These are phyloP conservation scores for Paramyrothecium roridum DNA, from an alignment of 2,329 filamentous ascomycete species.

Conservation along the genomic window DNA sequence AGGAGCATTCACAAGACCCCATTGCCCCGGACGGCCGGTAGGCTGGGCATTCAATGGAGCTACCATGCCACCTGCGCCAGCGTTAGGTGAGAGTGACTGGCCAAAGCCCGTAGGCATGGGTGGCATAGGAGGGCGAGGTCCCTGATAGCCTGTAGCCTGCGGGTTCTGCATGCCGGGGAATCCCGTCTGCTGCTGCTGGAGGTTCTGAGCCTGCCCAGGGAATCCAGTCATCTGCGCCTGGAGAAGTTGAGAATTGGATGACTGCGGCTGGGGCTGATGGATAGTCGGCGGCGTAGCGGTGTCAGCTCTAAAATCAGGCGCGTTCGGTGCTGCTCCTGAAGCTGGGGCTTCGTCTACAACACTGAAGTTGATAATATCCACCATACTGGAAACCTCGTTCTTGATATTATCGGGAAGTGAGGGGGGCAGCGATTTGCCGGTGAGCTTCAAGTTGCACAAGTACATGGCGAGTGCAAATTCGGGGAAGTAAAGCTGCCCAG, in stretches of 20 bases:
- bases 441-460: constrained; percentile 89
- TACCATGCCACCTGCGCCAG: constrained; percentile 51
- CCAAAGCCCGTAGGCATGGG: constrained; percentile 64
- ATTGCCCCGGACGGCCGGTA: constrained; percentile 88
- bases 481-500: constrained; percentile 92
- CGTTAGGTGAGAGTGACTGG: constrained; percentile 47
- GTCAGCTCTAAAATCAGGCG: constrained; percentile 63
- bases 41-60: constrained; percentile 84
- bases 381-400: constrained; percentile 99
- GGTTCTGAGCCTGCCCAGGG: constrained; percentile 51
- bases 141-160: constrained; percentile 76
- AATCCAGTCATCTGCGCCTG: constrained; percentile 69
- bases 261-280: constrained; percentile 70
- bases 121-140: constrained; percentile 87
- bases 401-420: constrained; percentile 78
- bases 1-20: constrained; percentile 96
- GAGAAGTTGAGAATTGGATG: constrained; percentile 66
- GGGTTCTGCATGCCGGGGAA: constrained; percentile 65
- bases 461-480: constrained; percentile 99
- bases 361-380: constrained; percentile 97
- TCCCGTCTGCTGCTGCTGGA: constrained; percentile 69
- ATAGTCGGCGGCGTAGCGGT: constrained; percentile 50
- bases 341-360: constrained; percentile 68
- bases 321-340: constrained; percentile 56
- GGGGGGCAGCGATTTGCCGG: constrained; percentile 75